Conservation (phyloP, 768 basidiomycete genomes). For the Tulasnella calospora region DNA sequence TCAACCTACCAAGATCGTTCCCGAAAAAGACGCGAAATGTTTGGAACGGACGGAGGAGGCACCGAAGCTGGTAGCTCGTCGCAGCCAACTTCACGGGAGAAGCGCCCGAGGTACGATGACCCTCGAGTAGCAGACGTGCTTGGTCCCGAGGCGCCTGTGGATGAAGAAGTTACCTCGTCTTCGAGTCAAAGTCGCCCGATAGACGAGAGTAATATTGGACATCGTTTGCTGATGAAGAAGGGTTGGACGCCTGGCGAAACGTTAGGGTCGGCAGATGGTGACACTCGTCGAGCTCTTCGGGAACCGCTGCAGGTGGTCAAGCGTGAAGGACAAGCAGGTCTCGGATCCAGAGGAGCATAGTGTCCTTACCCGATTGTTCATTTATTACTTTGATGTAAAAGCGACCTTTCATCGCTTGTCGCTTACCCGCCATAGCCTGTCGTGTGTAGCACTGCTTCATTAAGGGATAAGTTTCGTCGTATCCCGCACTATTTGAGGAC, state of each 20-base stretch:
- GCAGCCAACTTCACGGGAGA: not conserved
- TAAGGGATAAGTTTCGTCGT: not conserved
- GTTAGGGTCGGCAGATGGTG: conserved; percentile 34
- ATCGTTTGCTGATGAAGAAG: conserved; percentile 62
- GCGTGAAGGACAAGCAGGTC: not conserved
- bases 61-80: not conserved
- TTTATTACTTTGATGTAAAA: not conserved
- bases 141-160: not conserved
- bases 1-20: conserved; percentile 6
- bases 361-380: not conserved
- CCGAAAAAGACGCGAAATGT: not conserved
- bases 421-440: not conserved
- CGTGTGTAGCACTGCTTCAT: not conserved
- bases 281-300: not conserved
- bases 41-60: not conserved
- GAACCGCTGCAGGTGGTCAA: conserved; percentile 8
- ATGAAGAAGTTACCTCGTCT: not conserved
- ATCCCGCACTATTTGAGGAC: not conserved
- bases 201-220: conserved; percentile 57
- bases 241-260: conserved; percentile 69
- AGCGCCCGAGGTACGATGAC: not conserved
- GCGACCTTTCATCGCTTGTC: not conserved
- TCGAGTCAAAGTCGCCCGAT: conserved; percentile 37
- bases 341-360: not conserved
- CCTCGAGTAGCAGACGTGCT: not conserved